Evolutionary conservation across 169 alveolate genomes (phyloP).

Genomic region (Cryptosporidium canis): DNA sequence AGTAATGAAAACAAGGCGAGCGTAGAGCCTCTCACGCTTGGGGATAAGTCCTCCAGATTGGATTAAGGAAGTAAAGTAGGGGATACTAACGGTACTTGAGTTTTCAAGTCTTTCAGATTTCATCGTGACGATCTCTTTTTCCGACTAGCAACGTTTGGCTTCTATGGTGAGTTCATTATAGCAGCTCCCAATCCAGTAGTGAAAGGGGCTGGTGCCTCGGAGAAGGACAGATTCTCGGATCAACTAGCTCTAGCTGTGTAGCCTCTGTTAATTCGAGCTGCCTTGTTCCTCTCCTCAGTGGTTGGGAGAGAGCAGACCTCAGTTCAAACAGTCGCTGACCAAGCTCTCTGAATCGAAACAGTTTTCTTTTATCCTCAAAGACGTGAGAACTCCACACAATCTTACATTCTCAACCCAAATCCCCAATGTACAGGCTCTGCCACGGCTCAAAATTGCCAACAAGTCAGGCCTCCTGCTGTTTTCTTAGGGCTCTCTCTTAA

Average conservation of each 20-base stretch:
- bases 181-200: neutral
- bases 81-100: constrained; percentile 31
- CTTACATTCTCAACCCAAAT: neutral
- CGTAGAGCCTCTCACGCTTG: constrained; percentile 40
- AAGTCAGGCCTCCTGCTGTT: neutral
- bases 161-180: neutral
- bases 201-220: neutral
- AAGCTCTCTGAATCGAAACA: neutral
- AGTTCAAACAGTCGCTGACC: neutral
- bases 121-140: neutral
- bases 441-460: neutral
- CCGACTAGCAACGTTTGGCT: neutral
- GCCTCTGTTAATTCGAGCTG: neutral
- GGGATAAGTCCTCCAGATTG: constrained; percentile 34
- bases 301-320: neutral
- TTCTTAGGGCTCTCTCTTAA: neutral
- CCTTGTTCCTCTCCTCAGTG: neutral
- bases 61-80: neutral
- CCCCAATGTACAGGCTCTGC: neutral
- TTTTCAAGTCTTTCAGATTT: constrained; percentile 34
- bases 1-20: constrained; percentile 39
- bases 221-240: neutral
- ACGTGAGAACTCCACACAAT: neutral
- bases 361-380: neutral
- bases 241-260: neutral